Base-by-base conservation (phyloP, 2,329 filamentous ascomycete genomes). In the Phialocephala subalpina region DNA sequence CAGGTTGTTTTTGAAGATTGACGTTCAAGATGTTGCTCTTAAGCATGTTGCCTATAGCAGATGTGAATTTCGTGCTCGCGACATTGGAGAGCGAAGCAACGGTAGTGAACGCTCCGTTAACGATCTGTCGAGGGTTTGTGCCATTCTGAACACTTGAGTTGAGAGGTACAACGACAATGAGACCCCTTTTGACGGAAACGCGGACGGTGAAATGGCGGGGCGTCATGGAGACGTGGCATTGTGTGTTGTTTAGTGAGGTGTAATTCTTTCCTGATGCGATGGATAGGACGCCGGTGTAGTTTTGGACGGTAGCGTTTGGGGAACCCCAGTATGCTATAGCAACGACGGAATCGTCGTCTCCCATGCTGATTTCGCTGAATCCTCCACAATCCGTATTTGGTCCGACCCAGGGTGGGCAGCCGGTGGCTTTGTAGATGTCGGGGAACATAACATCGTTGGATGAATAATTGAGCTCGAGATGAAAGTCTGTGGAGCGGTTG, bases 1-100 rank as follows among this genome's bases (percentile, higher is more conserved):
- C n/a, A 14, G 47, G 40, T 11, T 49, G 42, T 42, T 63, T 6
- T 20, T 57, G 60, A n/a, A 57, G 36, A n/a, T n/a, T 18, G 12
- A 57, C 52, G 40, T 63, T 63, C 20, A 57, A 56, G 35, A 63
- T 63, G 36, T 56, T 63, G 60, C 52, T 57, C 7, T 57, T 57
- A 18, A 63, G 25, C 49, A 56, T 57, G 29, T 63, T 63, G 4
- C 60, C 60, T 8, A 63, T 56, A 3, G 52, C 49, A 2, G 60
- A 57, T 7, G 60, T 63, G 22, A 57, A 56, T 14, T 63, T 56
- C 14, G 49, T 63, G 1, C 52, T 57, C 20, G 52, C 52, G 27
- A 63, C 49, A n/a, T 63, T 52, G n/a, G 42, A 45, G 16, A 53
- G 58, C n/a, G 40, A 36, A 14, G 29, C n/a, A 12, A 38, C 42